phyloP scores from a whole-genome alignment of 2,329 filamentous ascomycete genomes.

The Pseudonectria foliicola region DNA sequence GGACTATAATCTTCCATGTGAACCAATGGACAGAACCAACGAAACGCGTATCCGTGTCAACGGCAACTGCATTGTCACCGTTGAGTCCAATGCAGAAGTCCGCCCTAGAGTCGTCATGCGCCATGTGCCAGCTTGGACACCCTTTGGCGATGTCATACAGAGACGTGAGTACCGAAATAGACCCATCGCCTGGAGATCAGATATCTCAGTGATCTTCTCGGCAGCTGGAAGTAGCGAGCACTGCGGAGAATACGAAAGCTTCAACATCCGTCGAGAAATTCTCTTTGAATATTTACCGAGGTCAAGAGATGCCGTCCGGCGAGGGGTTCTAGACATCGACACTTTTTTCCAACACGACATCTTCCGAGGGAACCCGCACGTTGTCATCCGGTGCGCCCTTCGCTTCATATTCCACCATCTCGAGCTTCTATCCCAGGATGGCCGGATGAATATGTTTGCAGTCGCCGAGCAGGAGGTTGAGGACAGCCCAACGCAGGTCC shows the following conservation, averaged over 20 bases:
- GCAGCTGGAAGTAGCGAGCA: neutral
- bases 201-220: neutral
- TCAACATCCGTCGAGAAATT: slow-evolving; percentile 6
- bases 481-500: neutral
- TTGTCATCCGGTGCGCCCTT: slow-evolving; percentile 9
- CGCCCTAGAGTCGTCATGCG: no score
- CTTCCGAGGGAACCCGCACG: slow-evolving; percentile 1
- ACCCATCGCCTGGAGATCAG: neutral
- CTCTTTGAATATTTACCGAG: slow-evolving; percentile 11
- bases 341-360: slow-evolving; percentile 7
- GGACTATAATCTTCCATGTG: no score
- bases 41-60: no score
- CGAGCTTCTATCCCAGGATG: slow-evolving; percentile 7
- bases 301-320: slow-evolving; percentile 6
- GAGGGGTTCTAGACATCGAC: slow-evolving; percentile 7
- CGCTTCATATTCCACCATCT: slow-evolving; percentile 14
- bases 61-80: no score
- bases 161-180: no score
- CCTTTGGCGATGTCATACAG: no score
- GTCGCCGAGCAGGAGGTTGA: slow-evolving; percentile 8
- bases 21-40: no score
- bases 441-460: slow-evolving; percentile 12
- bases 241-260: neutral
- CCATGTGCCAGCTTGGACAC: no score
- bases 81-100: no score